phyloP scores from a whole-genome alignment of 2,329 filamentous ascomycete genomes.

The Talaromyces atroroseus region DNA sequence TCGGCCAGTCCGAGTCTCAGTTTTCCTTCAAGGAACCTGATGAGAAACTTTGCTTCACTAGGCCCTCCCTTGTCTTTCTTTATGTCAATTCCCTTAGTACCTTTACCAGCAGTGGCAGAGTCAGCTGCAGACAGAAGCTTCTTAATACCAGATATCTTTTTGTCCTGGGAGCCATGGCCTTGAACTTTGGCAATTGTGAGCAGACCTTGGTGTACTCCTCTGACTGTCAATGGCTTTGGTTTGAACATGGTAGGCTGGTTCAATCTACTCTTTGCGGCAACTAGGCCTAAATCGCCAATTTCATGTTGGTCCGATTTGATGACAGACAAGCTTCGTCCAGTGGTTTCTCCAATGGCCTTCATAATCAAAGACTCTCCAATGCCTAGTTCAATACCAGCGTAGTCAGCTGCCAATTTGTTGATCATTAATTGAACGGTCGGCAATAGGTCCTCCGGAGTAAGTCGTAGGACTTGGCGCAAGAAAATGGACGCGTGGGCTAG shows the following conservation, averaged over 20 bases:
- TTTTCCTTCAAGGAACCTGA: slow-evolving; percentile 92
- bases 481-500: slow-evolving; percentile 85
- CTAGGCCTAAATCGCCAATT: slow-evolving; percentile 89
- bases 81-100: slow-evolving; percentile 64
- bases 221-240: slow-evolving; percentile 81
- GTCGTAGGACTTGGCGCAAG: slow-evolving; percentile 83
- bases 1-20: slow-evolving; percentile 86
- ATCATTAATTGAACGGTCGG: slow-evolving; percentile 92
- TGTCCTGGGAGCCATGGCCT: slow-evolving; percentile 80
- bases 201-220: slow-evolving; percentile 78
- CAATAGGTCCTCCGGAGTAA: slow-evolving; percentile 82
- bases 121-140: slow-evolving; percentile 92
- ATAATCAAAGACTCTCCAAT: slow-evolving; percentile 98
- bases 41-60: slow-evolving; percentile 90
- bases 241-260: slow-evolving; percentile 99
- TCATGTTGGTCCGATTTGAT: slow-evolving; percentile 96
- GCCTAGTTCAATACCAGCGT: slow-evolving; percentile 92
- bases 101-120: slow-evolving; percentile 64
- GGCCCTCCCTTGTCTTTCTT: slow-evolving; percentile 86
- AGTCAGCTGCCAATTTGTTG: slow-evolving; percentile 95
- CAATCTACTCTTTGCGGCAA: slow-evolving; percentile 89
- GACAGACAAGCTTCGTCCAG: slow-evolving; percentile 76
- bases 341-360: slow-evolving; percentile 95
- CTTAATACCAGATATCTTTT: slow-evolving; percentile 93
- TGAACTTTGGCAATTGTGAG: slow-evolving; percentile 82